Evolutionary conservation across 306 rosid genomes (phyloP).

Genomic region (Fragaria ananassa): DNA sequence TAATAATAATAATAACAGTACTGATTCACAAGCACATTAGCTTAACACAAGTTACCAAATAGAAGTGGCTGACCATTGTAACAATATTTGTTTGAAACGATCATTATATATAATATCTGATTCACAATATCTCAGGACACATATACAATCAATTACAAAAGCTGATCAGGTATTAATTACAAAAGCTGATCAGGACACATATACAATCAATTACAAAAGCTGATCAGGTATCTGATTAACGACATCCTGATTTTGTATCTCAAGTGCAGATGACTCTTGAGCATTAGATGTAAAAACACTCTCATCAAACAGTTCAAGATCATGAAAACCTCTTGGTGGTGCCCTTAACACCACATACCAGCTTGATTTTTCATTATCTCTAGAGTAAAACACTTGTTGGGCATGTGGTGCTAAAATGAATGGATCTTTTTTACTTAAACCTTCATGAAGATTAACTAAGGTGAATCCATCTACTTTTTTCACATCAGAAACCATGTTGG

Average conservation of each 20-base stretch:
- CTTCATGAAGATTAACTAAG: background rate
- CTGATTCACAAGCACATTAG: no score
- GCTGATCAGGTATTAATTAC: no score
- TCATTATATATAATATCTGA: no score
- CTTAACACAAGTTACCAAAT: no score
- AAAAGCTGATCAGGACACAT: no score
- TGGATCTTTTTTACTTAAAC: background rate
- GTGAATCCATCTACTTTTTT: background rate
- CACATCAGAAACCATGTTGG: background rate
- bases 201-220: no score
- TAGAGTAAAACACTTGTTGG: background rate
- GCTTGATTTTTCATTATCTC: background rate
- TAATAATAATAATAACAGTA: no score
- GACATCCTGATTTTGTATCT: background rate
- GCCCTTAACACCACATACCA: background rate
- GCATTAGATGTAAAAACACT: background rate
- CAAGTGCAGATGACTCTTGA: background rate
- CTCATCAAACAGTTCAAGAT: background rate
- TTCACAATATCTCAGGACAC: no score
- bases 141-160: no score
- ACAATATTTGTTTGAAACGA: no score
- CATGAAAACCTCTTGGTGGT: conserved; percentile 5
- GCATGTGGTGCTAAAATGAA: background rate
- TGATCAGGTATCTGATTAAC: no score
- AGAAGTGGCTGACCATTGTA: no score